These are phyloP conservation scores for Halophytophthora batemanensis DNA, from an alignment of 352 stramenopile genomes.

Conservation along the genomic window DNA sequence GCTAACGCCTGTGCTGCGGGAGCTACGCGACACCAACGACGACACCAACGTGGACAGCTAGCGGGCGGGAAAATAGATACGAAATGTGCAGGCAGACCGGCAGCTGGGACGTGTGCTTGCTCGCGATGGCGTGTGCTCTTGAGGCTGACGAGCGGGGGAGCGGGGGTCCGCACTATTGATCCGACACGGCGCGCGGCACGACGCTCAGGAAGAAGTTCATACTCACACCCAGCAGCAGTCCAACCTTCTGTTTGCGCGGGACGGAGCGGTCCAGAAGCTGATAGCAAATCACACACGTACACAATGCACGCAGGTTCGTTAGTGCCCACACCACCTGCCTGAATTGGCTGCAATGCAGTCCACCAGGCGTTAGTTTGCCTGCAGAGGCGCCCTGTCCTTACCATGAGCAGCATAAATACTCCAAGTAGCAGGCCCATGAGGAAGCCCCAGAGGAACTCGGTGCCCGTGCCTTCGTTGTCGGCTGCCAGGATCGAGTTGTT, in stretches of 20 bases:
- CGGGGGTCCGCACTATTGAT: conserved; percentile 41
- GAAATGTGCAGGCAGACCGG: conserved; percentile 12
- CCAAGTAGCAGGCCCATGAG: conserved; percentile 84
- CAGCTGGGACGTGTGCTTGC: conserved; percentile 5
- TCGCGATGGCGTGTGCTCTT: conserved; percentile 3
- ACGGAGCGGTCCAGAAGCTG: conserved; percentile 85
- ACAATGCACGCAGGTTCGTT: conserved; percentile 4
- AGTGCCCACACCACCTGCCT: no score
- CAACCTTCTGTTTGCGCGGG: conserved; percentile 85
- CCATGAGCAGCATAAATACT: conserved; percentile 90
- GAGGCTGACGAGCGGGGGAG: background rate
- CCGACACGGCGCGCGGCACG: conserved; percentile 71
- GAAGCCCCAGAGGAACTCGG: conserved; percentile 87
- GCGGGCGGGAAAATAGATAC: conserved; percentile 23
- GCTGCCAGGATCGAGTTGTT: conserved; percentile 79
- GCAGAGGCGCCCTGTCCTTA: conserved; percentile 19
- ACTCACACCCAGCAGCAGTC: conserved; percentile 78
- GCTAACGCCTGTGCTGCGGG: no score
- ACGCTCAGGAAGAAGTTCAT: conserved; percentile 90
- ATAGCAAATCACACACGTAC: background rate
- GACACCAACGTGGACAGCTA: conserved; percentile 4
- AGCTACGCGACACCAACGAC: background rate
- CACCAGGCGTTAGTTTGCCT: no score
- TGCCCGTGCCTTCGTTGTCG: conserved; percentile 87
- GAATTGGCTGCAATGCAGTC: background rate